Evolutionary conservation across 1,284 basidiomycete genomes (phyloP).

Genomic region (Melampsora abietis-canadensis): DNA sequence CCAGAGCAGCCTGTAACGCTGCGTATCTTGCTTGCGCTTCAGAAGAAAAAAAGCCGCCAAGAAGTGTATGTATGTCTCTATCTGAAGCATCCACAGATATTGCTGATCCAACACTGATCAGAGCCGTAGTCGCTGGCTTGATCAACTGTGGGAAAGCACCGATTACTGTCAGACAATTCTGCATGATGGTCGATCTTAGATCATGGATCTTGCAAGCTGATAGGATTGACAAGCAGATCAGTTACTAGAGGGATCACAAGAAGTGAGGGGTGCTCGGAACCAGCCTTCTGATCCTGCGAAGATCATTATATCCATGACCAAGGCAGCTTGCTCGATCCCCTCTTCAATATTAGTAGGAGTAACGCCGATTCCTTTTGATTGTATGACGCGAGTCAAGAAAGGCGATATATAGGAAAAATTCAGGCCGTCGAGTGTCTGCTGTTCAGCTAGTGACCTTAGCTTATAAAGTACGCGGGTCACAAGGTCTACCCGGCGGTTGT

Average conservation of each 20-base stretch:
- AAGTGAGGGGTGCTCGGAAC: conserved; percentile 47
- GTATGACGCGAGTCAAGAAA: conserved; percentile 69
- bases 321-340: conserved; percentile 78
- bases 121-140: conserved; percentile 78
- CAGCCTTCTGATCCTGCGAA: conserved; percentile 81
- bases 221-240: not conserved
- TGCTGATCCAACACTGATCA: conserved; percentile 79
- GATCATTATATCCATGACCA: conserved; percentile 78
- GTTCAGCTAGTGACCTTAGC: conserved; percentile 75
- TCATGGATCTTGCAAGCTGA: conserved; percentile 47
- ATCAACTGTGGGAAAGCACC: conserved; percentile 73
- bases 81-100: conserved; percentile 66
- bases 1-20: conserved; percentile 74
- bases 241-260: not conserved
- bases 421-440: conserved; percentile 74
- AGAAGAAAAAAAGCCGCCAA: conserved; percentile 74
- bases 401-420: conserved; percentile 81
- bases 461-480: conserved; percentile 83
- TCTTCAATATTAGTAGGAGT: conserved; percentile 65
- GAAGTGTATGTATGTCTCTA: conserved; percentile 66
- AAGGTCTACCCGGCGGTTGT: conserved; percentile 59
- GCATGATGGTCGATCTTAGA: conserved; percentile 57
- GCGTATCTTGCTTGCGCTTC: conserved; percentile 86
- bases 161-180: conserved; percentile 72
- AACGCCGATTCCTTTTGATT: conserved; percentile 65